These are phyloP conservation scores for Pneumocystis murina DNA, from an alignment of 1,139 yeast genomes.

Conservation along the genomic window DNA sequence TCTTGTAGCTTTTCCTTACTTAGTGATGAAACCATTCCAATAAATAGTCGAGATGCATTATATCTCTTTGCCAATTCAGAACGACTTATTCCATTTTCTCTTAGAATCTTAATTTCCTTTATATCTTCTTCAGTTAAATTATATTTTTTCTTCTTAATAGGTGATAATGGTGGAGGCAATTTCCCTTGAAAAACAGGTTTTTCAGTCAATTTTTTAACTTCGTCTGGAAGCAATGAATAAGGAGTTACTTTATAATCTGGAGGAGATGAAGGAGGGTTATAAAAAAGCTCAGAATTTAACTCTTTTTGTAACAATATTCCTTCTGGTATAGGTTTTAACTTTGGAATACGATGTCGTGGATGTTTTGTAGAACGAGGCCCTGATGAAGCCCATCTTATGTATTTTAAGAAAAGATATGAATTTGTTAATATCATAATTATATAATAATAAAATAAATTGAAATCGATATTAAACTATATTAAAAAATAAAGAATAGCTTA, in stretches of 20 bases:
- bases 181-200: not conserved
- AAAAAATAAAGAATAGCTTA: too few species aligned
- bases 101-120: constrained; percentile 1
- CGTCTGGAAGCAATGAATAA: constrained; percentile 5
- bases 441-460: not conserved
- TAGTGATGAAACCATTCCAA: constrained; percentile 8
- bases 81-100: constrained; percentile 3
- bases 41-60: constrained; percentile 4
- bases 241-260: constrained; percentile 8
- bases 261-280: constrained; percentile 10
- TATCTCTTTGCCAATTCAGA: constrained; percentile 4
- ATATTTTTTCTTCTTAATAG: constrained; percentile 1
- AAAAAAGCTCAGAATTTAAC: constrained; percentile 4
- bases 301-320: constrained; percentile 7
- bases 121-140: constrained; percentile 3
- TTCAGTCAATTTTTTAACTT: constrained; percentile 1
- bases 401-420: not conserved
- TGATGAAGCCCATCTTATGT: not conserved
- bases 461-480: not conserved
- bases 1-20: constrained; percentile 1
- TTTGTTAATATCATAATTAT: not conserved
- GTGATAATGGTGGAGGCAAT: constrained; percentile 4
- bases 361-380: not conserved
- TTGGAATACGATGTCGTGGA: constrained; percentile 6
- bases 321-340: constrained; percentile 4